phyloP scores from a whole-genome alignment of 2,329 filamentous ascomycete species.

The Beauveria varroae region DNA sequence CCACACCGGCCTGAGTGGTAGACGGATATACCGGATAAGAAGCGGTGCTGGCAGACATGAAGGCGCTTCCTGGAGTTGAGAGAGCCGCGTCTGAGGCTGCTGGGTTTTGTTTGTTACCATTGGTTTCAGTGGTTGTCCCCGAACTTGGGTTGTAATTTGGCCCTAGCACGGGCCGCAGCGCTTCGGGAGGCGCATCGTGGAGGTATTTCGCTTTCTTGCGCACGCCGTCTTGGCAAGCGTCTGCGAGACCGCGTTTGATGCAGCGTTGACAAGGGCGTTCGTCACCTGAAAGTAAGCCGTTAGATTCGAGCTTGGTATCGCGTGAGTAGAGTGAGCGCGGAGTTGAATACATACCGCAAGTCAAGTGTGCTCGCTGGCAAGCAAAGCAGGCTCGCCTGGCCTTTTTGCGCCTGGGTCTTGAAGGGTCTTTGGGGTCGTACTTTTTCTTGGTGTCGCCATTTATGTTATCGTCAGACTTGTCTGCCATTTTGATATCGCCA shows the following conservation, averaged over 20 bases:
- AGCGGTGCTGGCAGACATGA: conserved; percentile 39
- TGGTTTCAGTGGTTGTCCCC: conserved; percentile 34
- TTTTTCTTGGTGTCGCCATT: conserved; percentile 55
- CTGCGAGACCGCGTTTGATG: conserved; percentile 85
- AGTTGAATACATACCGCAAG: conserved; percentile 71
- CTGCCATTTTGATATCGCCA: conserved; percentile 39
- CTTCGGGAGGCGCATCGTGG: conserved; percentile 87
- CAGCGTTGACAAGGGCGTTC: conserved; percentile 91
- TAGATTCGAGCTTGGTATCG: conserved; percentile 18
- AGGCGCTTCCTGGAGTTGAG: conserved; percentile 32
- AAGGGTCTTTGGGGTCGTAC: conserved; percentile 79
- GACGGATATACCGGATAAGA: conserved; percentile 45
- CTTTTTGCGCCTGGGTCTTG: conserved; percentile 88
- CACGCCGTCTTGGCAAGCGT: conserved; percentile 90
- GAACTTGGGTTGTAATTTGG: conserved; percentile 58
- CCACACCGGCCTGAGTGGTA: conserved; percentile 35
- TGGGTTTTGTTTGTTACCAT: conserved; percentile 36
- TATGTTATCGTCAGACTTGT: conserved; percentile 41
- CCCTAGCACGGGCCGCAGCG: conserved; percentile 76
- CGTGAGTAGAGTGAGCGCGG: not conserved
- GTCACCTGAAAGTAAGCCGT: conserved; percentile 57
- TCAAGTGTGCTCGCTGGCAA: conserved; percentile 93
- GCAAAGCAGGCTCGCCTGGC: conserved; percentile 91
- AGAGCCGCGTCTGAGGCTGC: conserved; percentile 40
- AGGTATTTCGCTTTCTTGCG: conserved; percentile 99